Base-by-base conservation (phyloP, 129 eudicot genomes). In the Ambrosia artemisiifolia region DNA sequence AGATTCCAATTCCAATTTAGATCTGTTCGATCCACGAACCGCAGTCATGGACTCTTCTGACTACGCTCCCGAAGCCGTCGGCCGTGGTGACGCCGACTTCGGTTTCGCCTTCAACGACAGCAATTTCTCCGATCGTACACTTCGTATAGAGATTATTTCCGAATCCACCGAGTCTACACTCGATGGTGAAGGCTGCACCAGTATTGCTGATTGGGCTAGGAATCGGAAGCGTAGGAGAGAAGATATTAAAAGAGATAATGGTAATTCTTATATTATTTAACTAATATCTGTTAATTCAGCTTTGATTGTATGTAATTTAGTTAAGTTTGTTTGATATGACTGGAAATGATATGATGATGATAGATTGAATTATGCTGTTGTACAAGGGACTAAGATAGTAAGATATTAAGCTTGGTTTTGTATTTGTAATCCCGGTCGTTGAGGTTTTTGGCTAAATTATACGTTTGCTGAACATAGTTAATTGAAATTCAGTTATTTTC, bases 21-120 rank as follows among this genome's bases (percentile, higher is more conserved):
- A 93, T 80, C 88, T 93, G 24, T 93, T 89, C 84, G 96, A 93
- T 84, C 98, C 98, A 32, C 70, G 85, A 36, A 82, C 85, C 19
- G 85, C 87, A 7, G 89, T 75, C 1, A 92, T 89, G 98, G 98
- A 92, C 65, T 72, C 96, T 24, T 74, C 98, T 14, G 91, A 83
- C 56, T 80, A 65, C 34, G 55, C 96, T 16, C 24, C 69, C 46
- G 83, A 88, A 20, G 85, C 88, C 17, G 75, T 42, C 78, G 79
- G 75, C 54, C 75, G 80, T 13, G 84, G 91, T 59, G 91, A 89
- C 81, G 88, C 83, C 34, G 95, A 93, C 82, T 92, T 92, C 53
- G 96, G 86, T 3, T 92, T 92, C 75, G 98, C 98, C 6, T 92
- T 92, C 79, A 84, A 92, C 74, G 96, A 92, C 53, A 87, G 95